Percentiles rank a stretch among this genome's conserved stretches.
phyloP scores from a whole-genome alignment of 2,329 filamentous ascomycete genomes.

The Cordyceps sp. region DNA sequence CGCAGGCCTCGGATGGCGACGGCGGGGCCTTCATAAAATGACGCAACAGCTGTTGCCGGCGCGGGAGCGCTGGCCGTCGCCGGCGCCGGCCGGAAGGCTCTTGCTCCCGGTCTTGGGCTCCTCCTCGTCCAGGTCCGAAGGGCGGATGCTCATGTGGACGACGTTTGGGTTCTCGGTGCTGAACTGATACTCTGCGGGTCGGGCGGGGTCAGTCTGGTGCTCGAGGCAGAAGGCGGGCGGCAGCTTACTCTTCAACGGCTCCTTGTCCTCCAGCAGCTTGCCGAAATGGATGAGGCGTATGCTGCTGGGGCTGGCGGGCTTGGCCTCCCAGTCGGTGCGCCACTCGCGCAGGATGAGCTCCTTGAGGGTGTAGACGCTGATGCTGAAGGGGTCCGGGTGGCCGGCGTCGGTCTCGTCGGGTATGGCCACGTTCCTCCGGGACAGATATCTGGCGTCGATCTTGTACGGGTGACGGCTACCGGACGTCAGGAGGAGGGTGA shows the following conservation, averaged over 20 bases:
- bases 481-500: conserved; percentile 68
- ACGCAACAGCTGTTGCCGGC: conserved; percentile 28
- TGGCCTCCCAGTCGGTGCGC: conserved; percentile 79
- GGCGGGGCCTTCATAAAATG: conserved; percentile 30
- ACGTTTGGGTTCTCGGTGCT: conserved; percentile 61
- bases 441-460: conserved; percentile 73
- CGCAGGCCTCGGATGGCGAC: neutral
- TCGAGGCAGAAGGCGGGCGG: neutral
- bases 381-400: conserved; percentile 62
- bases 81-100: conserved; percentile 21
- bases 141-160: conserved; percentile 87
- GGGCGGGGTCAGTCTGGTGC: conserved; percentile 1
- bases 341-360: conserved; percentile 88
- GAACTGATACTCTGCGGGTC: conserved; percentile 69
- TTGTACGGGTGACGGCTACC: conserved; percentile 80
- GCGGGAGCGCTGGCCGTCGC: conserved; percentile 22
- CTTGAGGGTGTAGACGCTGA: conserved; percentile 88
- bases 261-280: conserved; percentile 78
- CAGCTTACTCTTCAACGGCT: conserved; percentile 59
- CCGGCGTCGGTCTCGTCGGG: conserved; percentile 45
- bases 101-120: conserved; percentile 53
- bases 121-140: conserved; percentile 71
- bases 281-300: conserved; percentile 90
- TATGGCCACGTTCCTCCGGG: conserved; percentile 62
- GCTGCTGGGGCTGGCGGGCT: conserved; percentile 71